Evolutionary conservation across 164 flowering plant species (phyloP), one percentile per base, ranked within the genome.

Genomic region (Tetrastigma voinierianum): DNA sequence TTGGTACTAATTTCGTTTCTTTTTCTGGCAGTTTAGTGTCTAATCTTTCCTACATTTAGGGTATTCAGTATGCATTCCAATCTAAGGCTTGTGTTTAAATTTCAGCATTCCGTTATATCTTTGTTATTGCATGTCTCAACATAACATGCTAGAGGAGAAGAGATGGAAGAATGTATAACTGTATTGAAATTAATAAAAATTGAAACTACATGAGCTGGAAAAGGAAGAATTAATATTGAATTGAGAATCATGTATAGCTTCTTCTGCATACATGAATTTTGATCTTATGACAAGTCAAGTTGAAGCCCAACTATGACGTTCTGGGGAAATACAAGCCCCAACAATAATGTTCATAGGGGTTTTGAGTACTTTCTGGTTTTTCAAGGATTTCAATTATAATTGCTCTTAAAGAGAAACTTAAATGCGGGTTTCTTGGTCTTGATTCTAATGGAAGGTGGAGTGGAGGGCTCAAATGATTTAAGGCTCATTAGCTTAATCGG

Each of bases 1-100:
- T 59, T 87, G 32, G 95, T 96, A 93, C 99, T 20, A 96, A 90
- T 93, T 82, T 64, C 99, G 99, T 69, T 79, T 96, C 67, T 96
- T 68, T 92, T 95, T 73, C 76, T 96, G 88, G 99, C 93, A 84
- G 96, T 76, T 24, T 59, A 49, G 1, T 62, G 43, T 56, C 9
- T 66, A 9, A 43, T 59, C 16, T 51, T 14, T n/a, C 12, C 16
- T 5, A 15, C 8, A 49, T 49, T 49, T 49, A 49, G n/a, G 52
- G n/a, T 14, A 17, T 49, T 49, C 4, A 49, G 15, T 49, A 5
- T 49, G n/a, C 18, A 5, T 49, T 49, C 2, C 52, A 49, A 14
- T 49, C 52, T 4, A 17, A 49, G 6, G 16, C 8, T 4, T 15
- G n/a, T 14, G 15, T 15, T 49, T 49, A 49, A 49, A 49, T n/a